Base-by-base conservation (phyloP, 2,329 filamentous ascomycete genomes). In the Chaetomium globosum region DNA sequence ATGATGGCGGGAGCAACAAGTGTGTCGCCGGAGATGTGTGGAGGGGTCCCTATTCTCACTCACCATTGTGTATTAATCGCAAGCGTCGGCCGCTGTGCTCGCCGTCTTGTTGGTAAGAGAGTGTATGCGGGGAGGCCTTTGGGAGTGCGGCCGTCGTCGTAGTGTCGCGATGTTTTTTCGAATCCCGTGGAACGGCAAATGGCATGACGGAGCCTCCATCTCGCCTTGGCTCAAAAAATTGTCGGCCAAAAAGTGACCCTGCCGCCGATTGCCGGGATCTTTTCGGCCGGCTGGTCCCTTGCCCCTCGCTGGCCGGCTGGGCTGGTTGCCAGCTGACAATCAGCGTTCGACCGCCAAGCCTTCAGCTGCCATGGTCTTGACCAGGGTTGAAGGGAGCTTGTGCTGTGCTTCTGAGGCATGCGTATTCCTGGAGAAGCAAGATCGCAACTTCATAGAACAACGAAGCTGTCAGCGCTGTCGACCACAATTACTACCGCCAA, bases 231-330 rank as follows among this genome's bases (percentile, higher is more conserved):
- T 67, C 67, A 65, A 67, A 70, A 70, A 70, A 70, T 70, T 66
- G 58, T 67, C 64, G 66, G 63, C 33, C 55, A 33, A 64, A 64
- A 56, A 53, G 23, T 31, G 49, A 39, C 52, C 48, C 54, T 55
- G 53, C 67, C 65, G 67, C 69, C 71, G 70, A 71, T 71, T 70
- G 64, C 70, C 70, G 69, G 71, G 65, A 55, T 53, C 62, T 67
- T 59, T 57, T 65, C 61, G 61, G 69, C 19, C 59, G 28, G 23
- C 55, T 46, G 39, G 33, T 26, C 4, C 16, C 2, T 33, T 31
- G 13, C 10, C 4, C 16, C 2, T 33, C 31, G 13, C 10, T 36
- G 9, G 33, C 0, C 8, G 21, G 26, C 3, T 4, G 4, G 28
- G 8, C 19, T 53, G 56, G 13, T 59, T 49, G 63, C 26, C 63